Conservation (phyloP, 108 stramenopile species). For the Pseudonitzschia multistriata region DNA sequence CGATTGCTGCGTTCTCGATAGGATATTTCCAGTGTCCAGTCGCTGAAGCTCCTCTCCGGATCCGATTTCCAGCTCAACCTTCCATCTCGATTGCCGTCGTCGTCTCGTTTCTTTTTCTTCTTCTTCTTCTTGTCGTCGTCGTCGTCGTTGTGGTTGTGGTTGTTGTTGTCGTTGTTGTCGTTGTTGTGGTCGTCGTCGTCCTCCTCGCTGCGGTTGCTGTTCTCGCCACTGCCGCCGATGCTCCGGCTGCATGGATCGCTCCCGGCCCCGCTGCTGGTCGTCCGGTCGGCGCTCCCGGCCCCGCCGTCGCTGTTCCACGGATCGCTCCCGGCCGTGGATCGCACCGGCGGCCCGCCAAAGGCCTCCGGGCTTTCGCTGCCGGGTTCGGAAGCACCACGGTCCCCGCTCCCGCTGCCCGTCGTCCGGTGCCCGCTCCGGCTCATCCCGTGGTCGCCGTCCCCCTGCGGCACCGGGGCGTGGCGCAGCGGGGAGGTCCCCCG, state of each 20-base stretch:
- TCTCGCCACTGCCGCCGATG: no score
- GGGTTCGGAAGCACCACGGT: no score
- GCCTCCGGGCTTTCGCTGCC: neutral
- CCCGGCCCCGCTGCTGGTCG: no score
- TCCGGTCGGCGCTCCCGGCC: no score
- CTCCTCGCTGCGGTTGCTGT: no score
- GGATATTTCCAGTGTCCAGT: slow-evolving; percentile 27
- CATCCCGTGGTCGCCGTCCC: neutral
- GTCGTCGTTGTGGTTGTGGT: neutral
- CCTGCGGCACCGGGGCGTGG: neutral
- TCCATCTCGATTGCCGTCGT: neutral
- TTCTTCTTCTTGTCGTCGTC: neutral
- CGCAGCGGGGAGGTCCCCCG: neutral
- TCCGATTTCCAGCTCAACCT: slow-evolving; percentile 40
- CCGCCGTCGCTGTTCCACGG: no score
- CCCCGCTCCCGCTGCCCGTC: neutral
- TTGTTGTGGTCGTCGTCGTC: no score
- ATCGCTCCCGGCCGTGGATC: no score
- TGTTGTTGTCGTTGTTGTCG: no score
- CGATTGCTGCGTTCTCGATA: neutral
- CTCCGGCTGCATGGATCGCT: no score
- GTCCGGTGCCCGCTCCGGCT: neutral
- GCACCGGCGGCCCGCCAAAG: no score
- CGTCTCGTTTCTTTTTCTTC: no score
- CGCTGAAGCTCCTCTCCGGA: slow-evolving; percentile 31